Base-by-base conservation (phyloP, 352 stramenopile species). In the Phytophthora ohioensis region DNA sequence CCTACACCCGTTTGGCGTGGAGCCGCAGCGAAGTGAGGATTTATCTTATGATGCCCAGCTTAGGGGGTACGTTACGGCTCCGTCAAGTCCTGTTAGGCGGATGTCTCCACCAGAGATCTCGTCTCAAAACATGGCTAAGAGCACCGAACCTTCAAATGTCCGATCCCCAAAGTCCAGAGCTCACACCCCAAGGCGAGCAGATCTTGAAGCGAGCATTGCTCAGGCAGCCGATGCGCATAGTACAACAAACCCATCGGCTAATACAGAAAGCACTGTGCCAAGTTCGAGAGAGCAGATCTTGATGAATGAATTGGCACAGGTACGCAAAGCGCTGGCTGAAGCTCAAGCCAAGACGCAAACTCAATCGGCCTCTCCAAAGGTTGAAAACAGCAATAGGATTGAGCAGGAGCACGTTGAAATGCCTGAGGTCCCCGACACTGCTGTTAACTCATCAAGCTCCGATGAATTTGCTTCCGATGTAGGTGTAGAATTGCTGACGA, bases 301-400 rank as follows among this genome's bases (percentile, higher is more conserved):
- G 32, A 63, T 75, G 35, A 70, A 67, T 1, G 70, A 87, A 43
- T 54, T 85, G 15, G 67, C 53, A 36, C 63, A 70, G 5, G 36
- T 88, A 35, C 65, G 65, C 5, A 71, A 75, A 42, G 76, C 81
- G 15, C 46, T 88, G 4, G 68, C 64, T 41, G 71, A 78, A 66
- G 51, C 60, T 5, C 48, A 73, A 30, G 46, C 53, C 1, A 73
- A 73, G n/a, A 39, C 51, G 5, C n/a, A 47, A n/a, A 38, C 17
- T 6, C 2, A 27, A 7, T 9, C 17, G 31, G n/a, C 34, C 17
- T 7, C 10, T 55, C 17, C 38, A 36, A 39, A 55, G 9, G 34
- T 9, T 5, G 48, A 67, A 9, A 21, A 32, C 21, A 38, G 3
- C 3, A 43, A 59, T 17, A 52, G 21, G 17, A 5, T 2, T 17